Evolutionary conservation across 2,329 filamentous ascomycete species (phyloP).

Genomic region (Penicillium sp.): DNA sequence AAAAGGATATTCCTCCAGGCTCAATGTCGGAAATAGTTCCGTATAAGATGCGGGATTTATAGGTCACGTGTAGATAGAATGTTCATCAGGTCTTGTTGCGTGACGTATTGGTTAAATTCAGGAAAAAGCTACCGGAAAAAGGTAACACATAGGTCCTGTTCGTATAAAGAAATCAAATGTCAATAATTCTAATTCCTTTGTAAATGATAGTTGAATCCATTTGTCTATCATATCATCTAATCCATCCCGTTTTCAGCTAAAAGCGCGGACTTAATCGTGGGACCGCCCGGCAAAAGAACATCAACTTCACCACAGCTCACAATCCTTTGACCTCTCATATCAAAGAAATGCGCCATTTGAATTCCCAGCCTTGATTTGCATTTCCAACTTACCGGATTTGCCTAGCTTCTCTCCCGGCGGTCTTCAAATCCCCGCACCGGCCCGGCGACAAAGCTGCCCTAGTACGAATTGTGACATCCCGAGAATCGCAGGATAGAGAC

Average conservation of each 20-base stretch:
- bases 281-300: constrained; percentile 14
- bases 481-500: constrained; percentile 6
- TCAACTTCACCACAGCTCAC: constrained; percentile 3
- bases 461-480: constrained; percentile 11
- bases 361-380: background rate
- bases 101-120: too few species aligned
- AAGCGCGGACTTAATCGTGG: constrained; percentile 21
- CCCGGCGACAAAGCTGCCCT: constrained; percentile 2
- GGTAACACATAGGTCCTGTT: too few species aligned
- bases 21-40: too few species aligned
- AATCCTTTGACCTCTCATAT: background rate
- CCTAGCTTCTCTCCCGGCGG: background rate
- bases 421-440: constrained; percentile 3
- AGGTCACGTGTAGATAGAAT: too few species aligned
- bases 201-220: background rate
- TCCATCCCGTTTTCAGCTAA: constrained; percentile 19
- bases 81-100: too few species aligned
- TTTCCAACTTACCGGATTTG: background rate
- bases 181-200: too few species aligned
- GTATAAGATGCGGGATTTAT: too few species aligned
- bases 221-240: background rate
- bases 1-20: too few species aligned
- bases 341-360: constrained; percentile 8
- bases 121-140: too few species aligned
- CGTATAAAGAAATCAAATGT: too few species aligned